Conservation (phyloP, 345 rosid species). For the Nephelium lappaceum region DNA sequence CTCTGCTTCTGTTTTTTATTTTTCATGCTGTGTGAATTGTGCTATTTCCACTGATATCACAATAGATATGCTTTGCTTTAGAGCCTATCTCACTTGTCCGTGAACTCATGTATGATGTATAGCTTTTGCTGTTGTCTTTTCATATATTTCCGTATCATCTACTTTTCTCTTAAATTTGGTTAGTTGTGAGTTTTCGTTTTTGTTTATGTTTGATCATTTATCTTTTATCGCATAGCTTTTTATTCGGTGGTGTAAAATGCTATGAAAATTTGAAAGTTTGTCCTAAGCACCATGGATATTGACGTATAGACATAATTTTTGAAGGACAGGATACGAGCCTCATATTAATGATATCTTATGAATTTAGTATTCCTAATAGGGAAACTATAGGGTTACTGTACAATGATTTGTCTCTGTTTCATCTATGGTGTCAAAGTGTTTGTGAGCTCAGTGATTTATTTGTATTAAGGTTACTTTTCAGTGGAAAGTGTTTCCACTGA, state of each 20-base stretch:
- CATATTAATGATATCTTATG: not conserved
- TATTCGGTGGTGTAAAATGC: not conserved
- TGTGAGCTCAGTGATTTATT: not conserved
- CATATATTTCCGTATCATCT: not conserved
- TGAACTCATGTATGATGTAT: too few species aligned
- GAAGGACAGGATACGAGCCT: not conserved
- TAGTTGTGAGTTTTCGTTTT: not conserved
- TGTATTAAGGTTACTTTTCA: not conserved
- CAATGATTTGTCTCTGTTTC: not conserved
- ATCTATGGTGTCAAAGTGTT: not conserved
- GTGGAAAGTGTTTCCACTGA: not conserved
- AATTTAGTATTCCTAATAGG: not conserved
- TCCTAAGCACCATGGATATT: not conserved
- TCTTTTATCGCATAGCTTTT: not conserved
- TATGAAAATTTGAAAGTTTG: not conserved
- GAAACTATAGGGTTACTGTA: not conserved
- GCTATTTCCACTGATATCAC: not conserved
- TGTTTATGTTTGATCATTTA: not conserved
- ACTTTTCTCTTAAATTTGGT: not conserved
- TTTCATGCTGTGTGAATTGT: not conserved
- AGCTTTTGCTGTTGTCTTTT: not conserved
- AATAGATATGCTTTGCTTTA: not conserved
- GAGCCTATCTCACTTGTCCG: not conserved
- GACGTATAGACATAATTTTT: not conserved
- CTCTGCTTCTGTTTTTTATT: not conserved